Percentiles rank a stretch among this genome's conserved stretches.
Evolutionary conservation across 2,329 filamentous ascomycete genomes (phyloP).

Genomic region (Paecilomyces formosus): DNA sequence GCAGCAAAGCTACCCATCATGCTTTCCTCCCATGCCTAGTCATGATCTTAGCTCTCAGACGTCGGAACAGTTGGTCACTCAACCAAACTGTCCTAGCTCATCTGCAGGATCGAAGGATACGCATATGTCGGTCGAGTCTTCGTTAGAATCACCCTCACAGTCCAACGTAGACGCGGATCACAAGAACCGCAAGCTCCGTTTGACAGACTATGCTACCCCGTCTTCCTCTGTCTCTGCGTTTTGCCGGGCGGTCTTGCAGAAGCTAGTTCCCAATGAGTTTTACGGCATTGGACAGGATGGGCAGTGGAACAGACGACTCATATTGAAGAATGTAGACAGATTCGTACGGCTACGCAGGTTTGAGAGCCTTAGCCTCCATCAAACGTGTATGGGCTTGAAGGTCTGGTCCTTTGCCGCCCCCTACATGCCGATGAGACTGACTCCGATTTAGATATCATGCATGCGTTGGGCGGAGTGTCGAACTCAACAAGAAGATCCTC

Average conservation of each 20-base stretch:
- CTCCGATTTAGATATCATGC: slow-evolving; percentile 48
- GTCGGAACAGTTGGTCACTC: not conserved
- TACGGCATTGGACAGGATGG: slow-evolving; percentile 58
- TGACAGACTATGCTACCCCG: slow-evolving; percentile 64
- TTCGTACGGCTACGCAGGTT: slow-evolving; percentile 75
- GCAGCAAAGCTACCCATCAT: slow-evolving; percentile 15
- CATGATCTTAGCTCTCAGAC: not conserved
- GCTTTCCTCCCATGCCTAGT: not conserved
- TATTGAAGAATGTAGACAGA: slow-evolving; percentile 64
- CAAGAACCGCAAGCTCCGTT: slow-evolving; percentile 22
- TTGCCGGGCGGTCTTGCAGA: slow-evolving; percentile 67
- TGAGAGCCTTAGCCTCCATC: slow-evolving; percentile 72
- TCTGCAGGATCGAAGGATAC: not conserved
- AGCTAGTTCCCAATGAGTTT: slow-evolving; percentile 65
- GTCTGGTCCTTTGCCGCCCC: slow-evolving; percentile 35
- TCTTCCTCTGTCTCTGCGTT: slow-evolving; percentile 70
- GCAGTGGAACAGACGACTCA: slow-evolving; percentile 50
- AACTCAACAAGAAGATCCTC: slow-evolving; percentile 25
- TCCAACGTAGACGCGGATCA: not conserved
- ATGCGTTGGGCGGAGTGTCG: slow-evolving; percentile 65
- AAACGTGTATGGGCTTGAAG: slow-evolving; percentile 68
- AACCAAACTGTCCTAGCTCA: not conserved
- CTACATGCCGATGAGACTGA: not conserved
- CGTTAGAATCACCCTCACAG: slow-evolving; percentile 5
- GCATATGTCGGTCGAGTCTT: slow-evolving; percentile 4